These are phyloP conservation scores for Phytophthora ramorum DNA, from an alignment of 352 stramenopile species.

Conservation along the genomic window DNA sequence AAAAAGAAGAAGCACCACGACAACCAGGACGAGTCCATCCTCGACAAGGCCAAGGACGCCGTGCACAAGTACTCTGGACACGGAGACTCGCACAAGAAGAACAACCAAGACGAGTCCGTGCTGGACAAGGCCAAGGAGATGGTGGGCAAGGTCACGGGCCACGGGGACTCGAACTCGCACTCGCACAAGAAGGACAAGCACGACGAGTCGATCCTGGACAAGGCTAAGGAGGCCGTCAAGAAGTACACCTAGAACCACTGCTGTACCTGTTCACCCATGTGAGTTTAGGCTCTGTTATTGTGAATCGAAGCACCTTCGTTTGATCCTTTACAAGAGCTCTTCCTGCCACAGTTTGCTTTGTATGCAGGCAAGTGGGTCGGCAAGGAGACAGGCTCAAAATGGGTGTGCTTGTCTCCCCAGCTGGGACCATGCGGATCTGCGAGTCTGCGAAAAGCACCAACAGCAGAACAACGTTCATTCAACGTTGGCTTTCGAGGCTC, in stretches of 20 bases:
- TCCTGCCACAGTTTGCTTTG: too few relatives aligned
- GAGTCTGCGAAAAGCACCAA: background rate
- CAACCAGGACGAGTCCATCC: constrained; percentile 26
- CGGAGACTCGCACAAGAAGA: constrained; percentile 6
- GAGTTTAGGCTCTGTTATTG: background rate
- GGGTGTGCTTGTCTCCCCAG: too few relatives aligned
- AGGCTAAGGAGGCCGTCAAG: constrained; percentile 27
- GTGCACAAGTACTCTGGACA: constrained; percentile 13
- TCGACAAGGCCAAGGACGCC: constrained; percentile 27
- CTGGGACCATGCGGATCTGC: background rate
- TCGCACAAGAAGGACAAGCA: constrained; percentile 25
- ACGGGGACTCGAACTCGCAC: constrained; percentile 16
- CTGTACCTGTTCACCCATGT: background rate
- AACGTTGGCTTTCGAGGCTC: background rate
- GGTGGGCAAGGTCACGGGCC: constrained; percentile 29
- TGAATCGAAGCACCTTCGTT: background rate
- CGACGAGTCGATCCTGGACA: constrained; percentile 33
- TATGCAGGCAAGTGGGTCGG: too few relatives aligned
- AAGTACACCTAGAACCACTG: constrained; percentile 26
- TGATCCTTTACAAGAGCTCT: background rate
- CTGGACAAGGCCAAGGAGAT: constrained; percentile 34
- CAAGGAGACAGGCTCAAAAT: too few relatives aligned
- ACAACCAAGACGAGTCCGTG: constrained; percentile 21
- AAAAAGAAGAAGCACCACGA: constrained; percentile 26
- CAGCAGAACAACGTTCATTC: background rate